phyloP scores from a whole-genome alignment of 305 asterid genomes.

The Coffea humblotiana region DNA sequence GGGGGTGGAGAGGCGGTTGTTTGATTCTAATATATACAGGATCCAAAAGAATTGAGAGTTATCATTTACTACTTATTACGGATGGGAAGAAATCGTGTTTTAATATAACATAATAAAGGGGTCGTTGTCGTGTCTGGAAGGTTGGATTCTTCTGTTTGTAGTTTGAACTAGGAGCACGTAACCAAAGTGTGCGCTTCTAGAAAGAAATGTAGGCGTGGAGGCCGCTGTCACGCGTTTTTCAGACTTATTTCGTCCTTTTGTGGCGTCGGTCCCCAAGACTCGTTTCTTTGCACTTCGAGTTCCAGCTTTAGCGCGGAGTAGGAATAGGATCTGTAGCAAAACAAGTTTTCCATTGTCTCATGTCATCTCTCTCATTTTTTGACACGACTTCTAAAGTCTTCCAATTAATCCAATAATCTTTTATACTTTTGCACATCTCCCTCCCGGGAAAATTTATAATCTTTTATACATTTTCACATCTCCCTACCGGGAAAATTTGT shows the following conservation, averaged over 20 bases:
- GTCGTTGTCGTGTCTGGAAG: slow-evolving; percentile 10
- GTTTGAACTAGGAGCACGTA: not conserved
- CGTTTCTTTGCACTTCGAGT: not conserved
- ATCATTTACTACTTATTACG: too few relatives aligned
- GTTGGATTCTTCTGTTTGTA: slow-evolving; percentile 7
- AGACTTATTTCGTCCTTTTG: too few relatives aligned
- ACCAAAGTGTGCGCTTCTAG: slow-evolving; percentile 12
- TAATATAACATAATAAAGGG: not conserved
- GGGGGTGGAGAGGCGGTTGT: too few relatives aligned
- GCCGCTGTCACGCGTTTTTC: not conserved
- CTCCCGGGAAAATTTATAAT: too few relatives aligned
- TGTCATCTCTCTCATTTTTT: not conserved
- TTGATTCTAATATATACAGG: too few relatives aligned
- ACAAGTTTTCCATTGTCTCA: too few relatives aligned
- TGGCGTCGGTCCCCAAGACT: not conserved
- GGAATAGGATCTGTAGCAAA: too few relatives aligned
- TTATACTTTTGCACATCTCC: too few relatives aligned
- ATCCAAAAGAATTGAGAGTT: not conserved
- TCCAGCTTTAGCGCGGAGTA: too few relatives aligned
- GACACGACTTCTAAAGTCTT: not conserved
- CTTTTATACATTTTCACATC: too few relatives aligned
- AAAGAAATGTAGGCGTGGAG: not conserved
- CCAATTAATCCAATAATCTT: not conserved
- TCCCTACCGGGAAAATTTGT: too few relatives aligned
- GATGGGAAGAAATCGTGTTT: not conserved